Base-by-base conservation (phyloP, 495 filamentous ascomycete species). In the Hypoxylon subgilvum region DNA sequence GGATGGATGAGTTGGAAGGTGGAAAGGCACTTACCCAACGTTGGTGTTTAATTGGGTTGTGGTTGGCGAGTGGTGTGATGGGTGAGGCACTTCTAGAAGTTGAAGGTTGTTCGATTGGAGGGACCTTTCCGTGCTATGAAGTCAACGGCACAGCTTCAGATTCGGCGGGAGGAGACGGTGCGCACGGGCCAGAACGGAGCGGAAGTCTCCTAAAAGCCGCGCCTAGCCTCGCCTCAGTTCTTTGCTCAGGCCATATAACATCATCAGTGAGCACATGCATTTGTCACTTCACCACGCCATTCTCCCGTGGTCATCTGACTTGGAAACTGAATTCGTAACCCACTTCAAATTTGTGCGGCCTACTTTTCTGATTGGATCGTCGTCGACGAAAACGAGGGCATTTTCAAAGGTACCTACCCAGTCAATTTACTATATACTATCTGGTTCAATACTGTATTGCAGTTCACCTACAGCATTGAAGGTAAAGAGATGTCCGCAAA, bases 51-150 rank as follows among this genome's bases (percentile, higher is more conserved):
- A 62, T 62, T 63, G 46, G 52, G 44, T 52, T 56, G 46, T 40
- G 21, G n/a, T n/a, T n/a, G n/a, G n/a, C n/a, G 21, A 27, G 53
- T 60, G 49, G 59, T 47, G 27, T 36, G 46, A 56, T 55, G 23
- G 48, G 36, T 57, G 60, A 63, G 60, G 60, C 60, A 63, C 60
- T 63, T 63, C 52, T 25, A 14, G 35, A 18, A 51, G 17, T 36
- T 41, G 28, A 39, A 44, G 58, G 18, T 49, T 8, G 10, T 43
- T n/a, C 41, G 34, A 50, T 57, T 64, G 49, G 53, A 13, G 21
- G 19, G 18, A 57, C 53, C 60, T 63, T 14, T 7, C 14, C 17
- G 14, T 32, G 34, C 35, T 63, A 52, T 56, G 54, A 64, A 54
- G 52, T 53, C 52, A 53, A 49, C 44, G 34, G 34, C 3, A 32